These are phyloP conservation scores for Septoria petroselini DNA, from an alignment of 2,329 filamentous ascomycete genomes.

Conservation along the genomic window DNA sequence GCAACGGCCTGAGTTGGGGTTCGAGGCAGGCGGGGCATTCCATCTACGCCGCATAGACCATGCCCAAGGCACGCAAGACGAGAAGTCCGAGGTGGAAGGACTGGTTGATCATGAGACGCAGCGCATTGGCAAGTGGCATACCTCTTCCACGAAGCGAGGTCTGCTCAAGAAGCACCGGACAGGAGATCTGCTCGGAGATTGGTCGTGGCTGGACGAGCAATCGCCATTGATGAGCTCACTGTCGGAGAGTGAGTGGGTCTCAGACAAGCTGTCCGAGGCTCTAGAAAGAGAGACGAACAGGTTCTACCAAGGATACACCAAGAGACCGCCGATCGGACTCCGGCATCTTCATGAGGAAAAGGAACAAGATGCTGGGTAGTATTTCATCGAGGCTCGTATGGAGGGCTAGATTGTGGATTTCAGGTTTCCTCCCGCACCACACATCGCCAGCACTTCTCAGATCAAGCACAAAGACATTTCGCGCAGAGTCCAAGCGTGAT, in stretches of 20 bases:
- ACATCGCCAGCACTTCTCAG: too few species aligned
- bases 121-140: constrained; percentile 18
- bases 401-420: too few species aligned
- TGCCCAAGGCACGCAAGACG: neutral
- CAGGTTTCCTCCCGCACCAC: too few species aligned
- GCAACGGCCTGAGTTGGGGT: neutral
- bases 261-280: constrained; percentile 60
- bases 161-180: constrained; percentile 20
- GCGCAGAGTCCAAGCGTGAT: neutral
- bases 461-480: too few species aligned
- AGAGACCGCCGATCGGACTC: constrained; percentile 34
- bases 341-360: constrained; percentile 22
- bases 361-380: neutral
- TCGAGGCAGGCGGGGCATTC: constrained; percentile 7
- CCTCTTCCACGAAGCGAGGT: constrained; percentile 21
- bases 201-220: constrained; percentile 70
- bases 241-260: constrained; percentile 69
- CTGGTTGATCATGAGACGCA: constrained; percentile 25
- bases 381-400: neutral
- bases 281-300: constrained; percentile 53
- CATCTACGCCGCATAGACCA: neutral
- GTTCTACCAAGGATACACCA: constrained; percentile 29
- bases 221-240: constrained; percentile 68
- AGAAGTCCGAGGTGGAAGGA: constrained; percentile 25
- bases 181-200: constrained; percentile 42